Base-by-base conservation (phyloP, 2,329 filamentous ascomycete species). In the Cryphonectria naterciae region DNA sequence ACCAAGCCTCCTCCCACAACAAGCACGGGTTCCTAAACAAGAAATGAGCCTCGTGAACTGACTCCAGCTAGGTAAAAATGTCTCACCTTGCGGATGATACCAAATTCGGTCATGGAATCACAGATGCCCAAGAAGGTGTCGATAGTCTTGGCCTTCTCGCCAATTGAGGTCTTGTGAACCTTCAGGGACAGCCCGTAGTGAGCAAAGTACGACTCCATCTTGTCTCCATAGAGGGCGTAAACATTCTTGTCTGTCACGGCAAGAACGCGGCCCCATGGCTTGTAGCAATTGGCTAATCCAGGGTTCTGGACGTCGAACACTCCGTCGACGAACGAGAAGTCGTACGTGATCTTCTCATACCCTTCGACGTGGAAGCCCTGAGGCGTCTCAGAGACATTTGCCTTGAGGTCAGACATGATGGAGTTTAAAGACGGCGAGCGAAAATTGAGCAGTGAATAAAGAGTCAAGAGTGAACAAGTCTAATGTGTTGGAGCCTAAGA, bases 261-360 rank as follows among this genome's bases (percentile, higher is more conserved):
- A 61, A 93, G 81, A 74, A 88, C 89, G 67, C 91, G 85, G 43
- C 86, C 84, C 90, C 90, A 93, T 73, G 82, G 83, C 76, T 86
- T 81, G 80, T 92, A 93, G 79, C 88, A 90, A 39, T 89, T 81
- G 22, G 90, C 89, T 13, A 93, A 84, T 75, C 92, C 85, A 22
- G 82, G 75, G 76, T 92, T 91, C 73, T 83, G 76, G 58, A 83
- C 76, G 77, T 91, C 82, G 79, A 93, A 93, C 70, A 93, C 85
- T 64, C 87, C 88, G 75, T 93, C 91, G 63, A 93, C 85, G 80
- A 93, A 92, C 68, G 89, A 88, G 79, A 93, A 93, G 80, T 92
- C 90, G 78, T 93, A 93, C 77, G 91, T 88, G 77, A 93, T 92
- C 84, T 92, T 93, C 83, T 93, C 91, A 75, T 92, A 92, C 35